Percentiles rank a stretch among this genome's conserved stretches.
Evolutionary conservation across 208 protist species (phyloP).

Genomic region (Acanthamoeba healyi): DNA sequence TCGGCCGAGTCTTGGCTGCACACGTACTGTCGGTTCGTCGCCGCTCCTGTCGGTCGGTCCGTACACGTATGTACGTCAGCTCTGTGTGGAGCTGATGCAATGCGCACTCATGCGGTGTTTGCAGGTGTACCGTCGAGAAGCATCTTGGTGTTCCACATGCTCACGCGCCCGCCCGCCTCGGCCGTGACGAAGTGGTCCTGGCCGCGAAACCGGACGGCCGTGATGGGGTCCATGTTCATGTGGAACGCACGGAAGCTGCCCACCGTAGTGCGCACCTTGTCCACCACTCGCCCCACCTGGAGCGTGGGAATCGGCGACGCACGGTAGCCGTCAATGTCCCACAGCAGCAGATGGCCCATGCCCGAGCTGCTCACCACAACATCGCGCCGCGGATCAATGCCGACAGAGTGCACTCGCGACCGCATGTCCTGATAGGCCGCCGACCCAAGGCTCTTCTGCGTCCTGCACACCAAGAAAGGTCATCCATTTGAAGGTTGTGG

Average conservation of each 20-base stretch:
- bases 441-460: conserved; percentile 2
- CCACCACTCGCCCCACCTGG: background rate
- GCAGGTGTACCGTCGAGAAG: conserved; percentile 8
- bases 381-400: background rate
- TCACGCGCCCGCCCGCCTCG: background rate
- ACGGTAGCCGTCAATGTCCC: conserved; percentile 10
- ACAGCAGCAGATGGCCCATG: conserved; percentile 17
- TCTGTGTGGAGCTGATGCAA: background rate
- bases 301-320: background rate
- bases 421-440: background rate
- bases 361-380: conserved; percentile 28
- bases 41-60: background rate
- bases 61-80: background rate
- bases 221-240: background rate
- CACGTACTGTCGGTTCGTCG: background rate
- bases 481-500: too few relatives aligned
- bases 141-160: conserved; percentile 1
- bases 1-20: background rate
- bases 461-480: background rate
- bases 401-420: conserved; percentile 8
- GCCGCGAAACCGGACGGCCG: background rate
- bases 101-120: too few relatives aligned
- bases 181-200: background rate
- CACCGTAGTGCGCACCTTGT: conserved; percentile 23
- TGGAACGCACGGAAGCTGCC: conserved; percentile 11